These are phyloP conservation scores for Claviceps monticola DNA, from an alignment of 2,329 filamentous ascomycete species.

Conservation along the genomic window DNA sequence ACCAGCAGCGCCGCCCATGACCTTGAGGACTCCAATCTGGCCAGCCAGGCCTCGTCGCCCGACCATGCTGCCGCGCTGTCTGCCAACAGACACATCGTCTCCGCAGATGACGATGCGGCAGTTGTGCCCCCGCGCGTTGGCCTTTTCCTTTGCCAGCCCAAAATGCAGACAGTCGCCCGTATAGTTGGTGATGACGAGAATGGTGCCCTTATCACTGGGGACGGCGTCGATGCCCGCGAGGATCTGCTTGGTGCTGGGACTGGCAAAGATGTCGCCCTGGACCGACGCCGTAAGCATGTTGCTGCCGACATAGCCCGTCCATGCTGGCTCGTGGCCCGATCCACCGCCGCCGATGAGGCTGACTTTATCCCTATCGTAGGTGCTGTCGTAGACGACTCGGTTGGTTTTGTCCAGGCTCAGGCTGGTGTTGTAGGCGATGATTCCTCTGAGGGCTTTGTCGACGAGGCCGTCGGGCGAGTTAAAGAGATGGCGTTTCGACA, in stretches of 20 bases:
- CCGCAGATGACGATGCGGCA: conserved; percentile 47
- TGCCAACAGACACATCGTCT: conserved; percentile 51
- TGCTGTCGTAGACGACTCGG: conserved; percentile 36
- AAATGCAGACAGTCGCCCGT: conserved; percentile 51
- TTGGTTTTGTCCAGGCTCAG: conserved; percentile 36
- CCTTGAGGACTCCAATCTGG: conserved; percentile 45
- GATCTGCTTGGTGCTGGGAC: conserved; percentile 49
- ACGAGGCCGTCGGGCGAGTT: conserved; percentile 38
- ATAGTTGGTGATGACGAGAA: conserved; percentile 52
- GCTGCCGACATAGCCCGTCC: conserved; percentile 47
- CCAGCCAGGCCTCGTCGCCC: conserved; percentile 48
- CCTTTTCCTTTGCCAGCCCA: conserved; percentile 44
- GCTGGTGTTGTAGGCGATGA: conserved; percentile 39
- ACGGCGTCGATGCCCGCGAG: conserved; percentile 41
- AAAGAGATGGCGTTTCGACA: conserved; percentile 42
- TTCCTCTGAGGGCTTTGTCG: conserved; percentile 34
- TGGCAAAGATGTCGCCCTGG: conserved; percentile 49
- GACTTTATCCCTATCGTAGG: conserved; percentile 29
- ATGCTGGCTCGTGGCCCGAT: conserved; percentile 47
- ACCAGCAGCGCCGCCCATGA: conserved; percentile 37
- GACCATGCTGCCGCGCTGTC: conserved; percentile 37
- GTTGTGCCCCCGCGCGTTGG: conserved; percentile 36
- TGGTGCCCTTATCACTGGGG: conserved; percentile 39
- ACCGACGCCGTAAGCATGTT: conserved; percentile 49
- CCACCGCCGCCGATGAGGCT: conserved; percentile 41